Evolutionary conservation across 2,329 filamentous ascomycete species (phyloP).

Genomic region (Sarocladium brachiariae): DNA sequence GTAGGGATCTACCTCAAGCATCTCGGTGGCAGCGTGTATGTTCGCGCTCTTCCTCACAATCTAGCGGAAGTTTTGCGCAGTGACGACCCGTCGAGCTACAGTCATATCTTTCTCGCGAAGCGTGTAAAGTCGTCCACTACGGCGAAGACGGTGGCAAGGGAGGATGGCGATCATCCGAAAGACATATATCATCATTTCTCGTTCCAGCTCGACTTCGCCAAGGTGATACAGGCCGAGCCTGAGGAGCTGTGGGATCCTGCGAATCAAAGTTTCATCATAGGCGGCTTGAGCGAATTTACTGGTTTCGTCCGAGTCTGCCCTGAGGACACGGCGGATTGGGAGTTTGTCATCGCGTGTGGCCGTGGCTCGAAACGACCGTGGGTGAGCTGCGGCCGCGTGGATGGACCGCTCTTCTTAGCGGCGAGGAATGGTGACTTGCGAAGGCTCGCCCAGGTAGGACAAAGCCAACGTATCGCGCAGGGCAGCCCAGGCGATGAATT

Average conservation of each 20-base stretch:
- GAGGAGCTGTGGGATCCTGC: not conserved
- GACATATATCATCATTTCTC: not conserved
- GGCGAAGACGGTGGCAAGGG: not conserved
- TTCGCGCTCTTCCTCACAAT: not conserved
- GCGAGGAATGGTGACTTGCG: not conserved
- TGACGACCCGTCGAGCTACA: not conserved
- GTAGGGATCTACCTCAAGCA: not conserved
- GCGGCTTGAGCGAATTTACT: not conserved
- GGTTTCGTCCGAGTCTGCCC: not conserved
- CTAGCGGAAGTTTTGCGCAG: not conserved
- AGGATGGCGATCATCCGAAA: no score
- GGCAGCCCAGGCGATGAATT: no score
- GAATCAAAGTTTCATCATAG: not conserved
- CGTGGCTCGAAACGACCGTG: not conserved
- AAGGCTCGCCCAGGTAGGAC: not conserved
- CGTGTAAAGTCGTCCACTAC: not conserved
- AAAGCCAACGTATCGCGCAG: not conserved
- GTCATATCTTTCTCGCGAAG: not conserved
- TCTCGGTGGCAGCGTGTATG: not conserved
- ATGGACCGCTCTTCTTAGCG: not conserved
- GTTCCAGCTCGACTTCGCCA: not conserved
- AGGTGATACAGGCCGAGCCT: not conserved
- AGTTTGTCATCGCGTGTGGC: not conserved
- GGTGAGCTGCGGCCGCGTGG: not conserved
- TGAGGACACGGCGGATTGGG: not conserved